phyloP scores from a whole-genome alignment of 1,284 basidiomycete species.

The Caloboletus inedulis region DNA sequence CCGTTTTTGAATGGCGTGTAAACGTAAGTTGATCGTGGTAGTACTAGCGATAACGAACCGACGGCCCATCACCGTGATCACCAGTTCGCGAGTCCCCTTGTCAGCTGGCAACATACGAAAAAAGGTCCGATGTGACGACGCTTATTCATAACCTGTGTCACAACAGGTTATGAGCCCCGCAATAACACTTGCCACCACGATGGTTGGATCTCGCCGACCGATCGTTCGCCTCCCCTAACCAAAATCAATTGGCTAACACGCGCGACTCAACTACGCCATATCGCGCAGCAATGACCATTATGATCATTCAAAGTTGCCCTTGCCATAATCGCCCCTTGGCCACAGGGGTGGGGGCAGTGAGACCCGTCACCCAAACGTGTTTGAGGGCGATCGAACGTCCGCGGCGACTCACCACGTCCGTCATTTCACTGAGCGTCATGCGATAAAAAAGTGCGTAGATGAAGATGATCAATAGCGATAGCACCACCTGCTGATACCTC shows the following conservation, averaged over 20 bases:
- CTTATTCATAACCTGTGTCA: slow-evolving; percentile 9
- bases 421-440: background rate
- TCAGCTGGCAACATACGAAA: background rate
- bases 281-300: background rate
- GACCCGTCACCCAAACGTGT: too few species aligned
- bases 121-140: slow-evolving; percentile 12
- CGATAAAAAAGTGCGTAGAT: background rate
- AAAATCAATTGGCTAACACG: background rate
- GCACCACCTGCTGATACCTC: slow-evolving; percentile 1
- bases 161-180: slow-evolving; percentile 31
- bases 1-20: background rate
- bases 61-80: background rate
- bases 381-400: slow-evolving; percentile 10
- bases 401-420: slow-evolving; percentile 16
- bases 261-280: slow-evolving; percentile 15
- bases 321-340: background rate
- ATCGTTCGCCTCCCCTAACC: background rate
- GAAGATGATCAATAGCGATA: slow-evolving; percentile 16
- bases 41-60: slow-evolving; percentile 4
- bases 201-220: slow-evolving; percentile 11
- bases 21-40: slow-evolving; percentile 18
- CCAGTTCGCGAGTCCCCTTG: background rate
- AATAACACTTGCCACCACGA: slow-evolving; percentile 18
- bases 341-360: too few species aligned
- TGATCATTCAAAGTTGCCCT: background rate